Evolutionary conservation across 73 alveolate species (phyloP).

Genomic region (Paraurostyla sp.): DNA sequence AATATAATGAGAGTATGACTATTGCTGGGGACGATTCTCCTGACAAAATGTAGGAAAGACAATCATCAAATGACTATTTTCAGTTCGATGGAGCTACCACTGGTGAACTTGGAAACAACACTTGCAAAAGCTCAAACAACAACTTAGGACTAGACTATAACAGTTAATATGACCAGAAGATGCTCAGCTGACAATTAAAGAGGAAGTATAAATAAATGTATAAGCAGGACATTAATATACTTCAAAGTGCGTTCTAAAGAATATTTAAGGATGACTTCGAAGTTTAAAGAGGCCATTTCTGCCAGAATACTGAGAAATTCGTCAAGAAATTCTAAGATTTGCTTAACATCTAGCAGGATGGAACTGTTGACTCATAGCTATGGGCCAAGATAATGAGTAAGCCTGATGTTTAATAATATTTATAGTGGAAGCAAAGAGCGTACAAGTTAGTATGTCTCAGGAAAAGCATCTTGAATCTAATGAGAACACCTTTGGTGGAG

Average conservation of each 20-base stretch:
- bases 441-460: not conserved
- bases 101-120: not conserved
- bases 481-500: conserved; percentile 50
- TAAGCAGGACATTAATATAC: conserved; percentile 10
- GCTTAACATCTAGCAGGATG: conserved; percentile 5
- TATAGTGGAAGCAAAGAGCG: conserved; percentile 6
- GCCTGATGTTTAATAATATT: not conserved
- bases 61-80: conserved; percentile 31
- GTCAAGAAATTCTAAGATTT: not conserved
- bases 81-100: not conserved
- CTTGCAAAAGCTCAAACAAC: not conserved
- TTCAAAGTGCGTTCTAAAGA: not conserved
- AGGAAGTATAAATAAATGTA: conserved; percentile 51
- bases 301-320: not conserved
- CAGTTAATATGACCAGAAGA: not conserved
- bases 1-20: too few species aligned
- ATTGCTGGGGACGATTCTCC: too few species aligned
- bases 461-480: not conserved
- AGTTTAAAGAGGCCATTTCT: conserved; percentile 14
- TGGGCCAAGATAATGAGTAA: conserved; percentile 31
- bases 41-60: too few species aligned
- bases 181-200: conserved; percentile 50
- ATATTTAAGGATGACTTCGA: not conserved
- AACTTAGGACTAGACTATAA: not conserved
- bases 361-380: not conserved